Base-by-base conservation (phyloP, 1,284 basidiomycete species). In the Malassezia japonica region DNA sequence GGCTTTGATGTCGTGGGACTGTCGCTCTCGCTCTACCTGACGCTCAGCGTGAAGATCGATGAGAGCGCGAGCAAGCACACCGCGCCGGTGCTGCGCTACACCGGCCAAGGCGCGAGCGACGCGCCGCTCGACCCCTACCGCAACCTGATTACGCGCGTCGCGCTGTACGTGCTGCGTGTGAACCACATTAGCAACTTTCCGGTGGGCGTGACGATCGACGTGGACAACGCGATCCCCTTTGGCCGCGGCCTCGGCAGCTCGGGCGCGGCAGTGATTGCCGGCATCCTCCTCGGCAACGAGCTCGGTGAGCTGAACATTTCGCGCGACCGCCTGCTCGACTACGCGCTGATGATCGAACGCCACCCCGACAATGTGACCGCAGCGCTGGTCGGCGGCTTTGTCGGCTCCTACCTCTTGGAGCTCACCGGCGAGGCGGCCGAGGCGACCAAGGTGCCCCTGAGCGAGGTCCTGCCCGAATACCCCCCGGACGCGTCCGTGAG, bases 301-400 rank as follows among this genome's bases (percentile, higher is more conserved):
- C 78, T 98, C 12, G 92, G 87, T 13, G 61, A 81, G 41, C 79
- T 98, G 55, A 71, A 78, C 21, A 80, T 98, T 12, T 72, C 83
- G 15, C 78, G 75, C 27, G 80, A 79, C 44, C 82, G 94, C 24
- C 78, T 94, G 63, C 81, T 98, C 50, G 94, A 99, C 75, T 92
- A 89, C 71, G 91, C 94, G 1, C 79, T 99, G 51, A 98, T 99
- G 94, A 91, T 99, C 65, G 94, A 99, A 75, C 81, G 94, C 9
- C 94, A 99, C 74, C 94, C 94, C 7, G 94, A 99, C 76, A 99
- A 99, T 73, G 92, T 99, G 60, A 94, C 94, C 0, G 94, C 94
- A 0, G 92, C 92, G 0, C 81, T 99, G 29, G 81, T 96, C 27
- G 94, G 94, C 33, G 94, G 94, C 0, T 98, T 99, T 73, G 88